phyloP scores from a whole-genome alignment of 106 monocot species.

The Apostasia shenzhenica region DNA sequence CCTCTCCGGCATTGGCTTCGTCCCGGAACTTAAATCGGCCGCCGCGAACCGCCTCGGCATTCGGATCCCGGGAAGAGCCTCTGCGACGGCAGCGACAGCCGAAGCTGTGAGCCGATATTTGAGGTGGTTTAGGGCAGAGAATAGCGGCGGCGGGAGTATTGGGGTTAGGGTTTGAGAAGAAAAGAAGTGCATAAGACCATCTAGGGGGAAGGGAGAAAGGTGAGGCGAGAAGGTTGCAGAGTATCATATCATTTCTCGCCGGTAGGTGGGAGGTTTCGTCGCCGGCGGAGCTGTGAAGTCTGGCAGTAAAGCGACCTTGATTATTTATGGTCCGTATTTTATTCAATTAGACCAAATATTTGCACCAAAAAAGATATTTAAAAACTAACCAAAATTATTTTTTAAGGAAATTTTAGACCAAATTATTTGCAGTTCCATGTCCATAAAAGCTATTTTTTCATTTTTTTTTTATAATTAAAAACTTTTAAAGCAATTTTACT shows the following conservation, averaged over 20 bases:
- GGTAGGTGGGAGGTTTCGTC: too few species aligned
- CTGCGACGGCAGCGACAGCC: slow-evolving; percentile 13
- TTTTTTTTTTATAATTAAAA: too few species aligned
- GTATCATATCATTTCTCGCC: slow-evolving; percentile 16
- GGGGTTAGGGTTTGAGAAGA: slow-evolving; percentile 7
- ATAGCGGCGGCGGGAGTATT: neutral
- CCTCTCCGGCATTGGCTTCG: slow-evolving; percentile 5
- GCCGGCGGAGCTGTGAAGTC: too few species aligned
- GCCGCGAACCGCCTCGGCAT: slow-evolving; percentile 28
- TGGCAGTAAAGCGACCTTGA: too few species aligned
- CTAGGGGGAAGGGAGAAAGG: neutral
- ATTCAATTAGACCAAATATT: too few species aligned
- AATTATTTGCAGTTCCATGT: too few species aligned
- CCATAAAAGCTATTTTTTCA: too few species aligned
- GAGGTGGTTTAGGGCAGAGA: neutral
- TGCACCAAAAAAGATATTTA: too few species aligned
- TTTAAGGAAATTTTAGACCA: too few species aligned
- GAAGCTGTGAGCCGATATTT: slow-evolving; percentile 2
- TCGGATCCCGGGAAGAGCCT: slow-evolving; percentile 19
- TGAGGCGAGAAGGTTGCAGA: neutral
- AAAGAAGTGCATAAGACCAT: neutral
- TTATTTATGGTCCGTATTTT: too few species aligned
- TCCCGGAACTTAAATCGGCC: slow-evolving; percentile 19
- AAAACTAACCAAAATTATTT: too few species aligned
- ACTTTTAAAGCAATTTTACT: too few species aligned